Percentiles rank a stretch among this genome's conserved stretches.
These are phyloP conservation scores for Lactarius indigo DNA, from an alignment of 768 basidiomycete genomes.

Conservation along the genomic window DNA sequence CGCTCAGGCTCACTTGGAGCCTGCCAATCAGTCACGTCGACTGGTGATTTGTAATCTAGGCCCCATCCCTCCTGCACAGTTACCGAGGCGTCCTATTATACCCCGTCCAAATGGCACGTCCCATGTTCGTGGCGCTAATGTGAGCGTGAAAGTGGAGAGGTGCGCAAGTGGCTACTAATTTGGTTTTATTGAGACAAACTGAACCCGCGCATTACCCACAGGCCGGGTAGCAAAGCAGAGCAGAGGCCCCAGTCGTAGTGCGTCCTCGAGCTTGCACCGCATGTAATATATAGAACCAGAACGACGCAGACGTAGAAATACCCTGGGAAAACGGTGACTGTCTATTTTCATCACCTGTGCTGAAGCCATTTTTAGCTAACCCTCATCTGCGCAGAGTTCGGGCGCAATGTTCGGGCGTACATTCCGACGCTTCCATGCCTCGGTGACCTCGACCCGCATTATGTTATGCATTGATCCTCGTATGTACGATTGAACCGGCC, in stretches of 20 bases:
- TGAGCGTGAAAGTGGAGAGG: slow-evolving; percentile 11
- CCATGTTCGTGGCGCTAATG: not conserved
- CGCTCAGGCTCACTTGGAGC: slow-evolving; percentile 7
- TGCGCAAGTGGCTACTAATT: slow-evolving; percentile 9
- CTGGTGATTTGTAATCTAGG: slow-evolving; percentile 13
- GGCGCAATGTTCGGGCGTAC: not conserved
- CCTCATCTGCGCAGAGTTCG: not conserved
- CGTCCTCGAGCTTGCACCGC: not conserved
- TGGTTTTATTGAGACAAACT: not conserved
- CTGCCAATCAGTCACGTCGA: not conserved
- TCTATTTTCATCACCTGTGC: not conserved
- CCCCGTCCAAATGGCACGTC: not conserved
- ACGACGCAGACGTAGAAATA: not conserved
- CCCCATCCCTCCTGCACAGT: not conserved
- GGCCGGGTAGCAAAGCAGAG: not conserved
- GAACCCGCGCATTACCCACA: not conserved
- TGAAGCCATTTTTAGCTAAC: not conserved
- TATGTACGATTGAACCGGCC: not conserved
- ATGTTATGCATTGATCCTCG: not conserved
- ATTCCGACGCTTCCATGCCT: not conserved
- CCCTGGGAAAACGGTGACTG: not conserved
- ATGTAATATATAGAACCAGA: not conserved
- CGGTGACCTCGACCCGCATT: not conserved
- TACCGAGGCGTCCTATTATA: not conserved
- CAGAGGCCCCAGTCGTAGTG: not conserved